Evolutionary conservation across 2,329 filamentous ascomycete species (phyloP).

Genomic region (Neospermospora avenae): DNA sequence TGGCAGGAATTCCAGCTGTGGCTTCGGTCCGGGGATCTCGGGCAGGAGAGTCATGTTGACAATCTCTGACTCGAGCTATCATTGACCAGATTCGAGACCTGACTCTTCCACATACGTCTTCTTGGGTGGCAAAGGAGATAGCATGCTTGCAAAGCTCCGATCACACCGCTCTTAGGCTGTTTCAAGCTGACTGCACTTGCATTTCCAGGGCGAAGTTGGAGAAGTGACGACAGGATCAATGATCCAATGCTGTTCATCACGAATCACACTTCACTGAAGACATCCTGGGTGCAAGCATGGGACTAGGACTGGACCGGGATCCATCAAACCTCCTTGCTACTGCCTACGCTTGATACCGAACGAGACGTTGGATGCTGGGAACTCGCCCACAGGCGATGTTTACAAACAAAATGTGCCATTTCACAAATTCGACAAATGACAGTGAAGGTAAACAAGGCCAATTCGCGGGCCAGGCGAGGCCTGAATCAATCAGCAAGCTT

Average conservation of each 20-base stretch:
- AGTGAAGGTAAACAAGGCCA: slow-evolving; percentile 31
- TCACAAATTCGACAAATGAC: slow-evolving; percentile 12
- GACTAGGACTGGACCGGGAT: slow-evolving; percentile 18
- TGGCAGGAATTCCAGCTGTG: slow-evolving; percentile 4
- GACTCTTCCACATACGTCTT: slow-evolving; percentile 11
- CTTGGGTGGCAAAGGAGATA: slow-evolving; percentile 25
- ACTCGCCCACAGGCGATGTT: slow-evolving; percentile 27
- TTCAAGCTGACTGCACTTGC: slow-evolving; percentile 17
- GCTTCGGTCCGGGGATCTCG: slow-evolving; percentile 8
- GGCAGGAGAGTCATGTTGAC: slow-evolving; percentile 7
- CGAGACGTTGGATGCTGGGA: slow-evolving; percentile 22
- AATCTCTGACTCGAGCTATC: slow-evolving; percentile 5
- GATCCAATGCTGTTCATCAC: slow-evolving; percentile 7
- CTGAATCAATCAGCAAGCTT: slow-evolving; percentile 8
- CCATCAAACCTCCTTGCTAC: slow-evolving; percentile 7
- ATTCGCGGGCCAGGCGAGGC: slow-evolving; percentile 25
- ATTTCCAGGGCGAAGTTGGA: slow-evolving; percentile 19
- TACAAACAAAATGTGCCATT: slow-evolving; percentile 23
- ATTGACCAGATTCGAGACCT: slow-evolving; percentile 18
- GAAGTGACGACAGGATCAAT: slow-evolving; percentile 23
- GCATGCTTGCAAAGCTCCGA: slow-evolving; percentile 22
- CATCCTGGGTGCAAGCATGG: background rate
- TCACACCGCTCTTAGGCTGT: slow-evolving; percentile 20
- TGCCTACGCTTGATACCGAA: slow-evolving; percentile 24
- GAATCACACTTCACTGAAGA: slow-evolving; percentile 7